Conservation (phyloP, 257 asterid genomes). For the Solanum tarijense region DNA sequence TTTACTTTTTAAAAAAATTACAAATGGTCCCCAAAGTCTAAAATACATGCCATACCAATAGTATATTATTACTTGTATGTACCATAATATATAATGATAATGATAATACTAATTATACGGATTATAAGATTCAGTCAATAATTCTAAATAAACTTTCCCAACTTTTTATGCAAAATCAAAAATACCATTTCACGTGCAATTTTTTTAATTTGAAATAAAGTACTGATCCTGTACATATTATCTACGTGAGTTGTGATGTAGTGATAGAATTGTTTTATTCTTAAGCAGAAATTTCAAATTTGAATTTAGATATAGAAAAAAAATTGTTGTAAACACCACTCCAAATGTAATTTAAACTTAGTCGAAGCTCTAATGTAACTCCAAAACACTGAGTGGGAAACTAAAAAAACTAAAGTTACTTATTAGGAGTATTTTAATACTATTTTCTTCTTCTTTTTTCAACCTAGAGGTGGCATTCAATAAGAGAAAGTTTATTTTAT, state of each 20-base stretch:
- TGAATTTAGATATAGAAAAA: too few relatives aligned
- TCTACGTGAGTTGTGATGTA: neutral
- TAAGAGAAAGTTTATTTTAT: neutral
- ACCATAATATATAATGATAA: neutral
- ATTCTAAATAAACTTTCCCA: neutral
- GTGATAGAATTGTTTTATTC: fast-evolving
- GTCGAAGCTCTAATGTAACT: fast-evolving
- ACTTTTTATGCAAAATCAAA: neutral
- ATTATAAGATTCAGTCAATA: neutral
- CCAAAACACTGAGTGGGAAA: neutral
- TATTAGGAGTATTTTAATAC: neutral
- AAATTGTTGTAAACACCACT: too few relatives aligned
- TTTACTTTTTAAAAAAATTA: neutral
- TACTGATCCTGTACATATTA: neutral
- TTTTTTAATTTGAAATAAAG: neutral
- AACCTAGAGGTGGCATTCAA: neutral
- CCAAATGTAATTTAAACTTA: too few relatives aligned
- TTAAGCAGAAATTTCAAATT: too few relatives aligned
- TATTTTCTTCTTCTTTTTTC: neutral
- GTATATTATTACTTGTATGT: neutral
- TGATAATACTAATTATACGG: too few relatives aligned
- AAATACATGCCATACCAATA: conserved; percentile 7
- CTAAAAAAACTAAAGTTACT: neutral
- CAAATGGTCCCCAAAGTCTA: neutral
- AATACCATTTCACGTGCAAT: neutral